Evolutionary conservation across 805 yeast species (phyloP).

Genomic region (Candida patagonica): DNA sequence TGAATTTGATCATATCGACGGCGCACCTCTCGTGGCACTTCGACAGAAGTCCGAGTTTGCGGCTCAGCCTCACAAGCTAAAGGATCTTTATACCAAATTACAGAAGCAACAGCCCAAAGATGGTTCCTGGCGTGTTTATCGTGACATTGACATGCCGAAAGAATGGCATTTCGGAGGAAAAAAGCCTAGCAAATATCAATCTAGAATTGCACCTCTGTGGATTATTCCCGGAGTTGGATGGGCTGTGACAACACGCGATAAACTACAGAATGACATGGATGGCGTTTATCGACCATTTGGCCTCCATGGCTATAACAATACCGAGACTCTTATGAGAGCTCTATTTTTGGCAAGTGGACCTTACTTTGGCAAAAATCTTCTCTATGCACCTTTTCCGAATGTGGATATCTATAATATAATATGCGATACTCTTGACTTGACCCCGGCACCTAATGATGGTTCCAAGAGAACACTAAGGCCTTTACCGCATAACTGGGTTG

Average conservation of each 20-base stretch:
- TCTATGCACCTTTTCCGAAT: constrained; percentile 59
- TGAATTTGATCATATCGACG: constrained; percentile 56
- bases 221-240: constrained; percentile 77
- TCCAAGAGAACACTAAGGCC: constrained; percentile 17
- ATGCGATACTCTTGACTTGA: constrained; percentile 50
- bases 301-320: constrained; percentile 77
- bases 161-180: constrained; percentile 50
- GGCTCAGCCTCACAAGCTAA: constrained; percentile 25
- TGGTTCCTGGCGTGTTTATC: constrained; percentile 37
- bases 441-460: constrained; percentile 57
- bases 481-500: constrained; percentile 21
- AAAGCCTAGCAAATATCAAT: constrained; percentile 21
- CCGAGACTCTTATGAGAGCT: constrained; percentile 74
- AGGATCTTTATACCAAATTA: constrained; percentile 33
- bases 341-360: constrained; percentile 78
- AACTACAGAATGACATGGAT: constrained; percentile 38
- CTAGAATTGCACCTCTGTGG: constrained; percentile 80
- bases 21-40: constrained; percentile 81
- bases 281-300: constrained; percentile 57
- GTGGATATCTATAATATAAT: constrained; percentile 64
- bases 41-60: constrained; percentile 39
- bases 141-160: constrained; percentile 43
- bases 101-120: constrained; percentile 14
- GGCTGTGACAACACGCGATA: constrained; percentile 52
- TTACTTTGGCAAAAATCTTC: constrained; percentile 39